A percentile compares a stretch with the other conserved stretches of the same genome.
Evolutionary conservation across 2,329 filamentous ascomycete species (phyloP).

Genomic region (Colletotrichum sublineola): DNA sequence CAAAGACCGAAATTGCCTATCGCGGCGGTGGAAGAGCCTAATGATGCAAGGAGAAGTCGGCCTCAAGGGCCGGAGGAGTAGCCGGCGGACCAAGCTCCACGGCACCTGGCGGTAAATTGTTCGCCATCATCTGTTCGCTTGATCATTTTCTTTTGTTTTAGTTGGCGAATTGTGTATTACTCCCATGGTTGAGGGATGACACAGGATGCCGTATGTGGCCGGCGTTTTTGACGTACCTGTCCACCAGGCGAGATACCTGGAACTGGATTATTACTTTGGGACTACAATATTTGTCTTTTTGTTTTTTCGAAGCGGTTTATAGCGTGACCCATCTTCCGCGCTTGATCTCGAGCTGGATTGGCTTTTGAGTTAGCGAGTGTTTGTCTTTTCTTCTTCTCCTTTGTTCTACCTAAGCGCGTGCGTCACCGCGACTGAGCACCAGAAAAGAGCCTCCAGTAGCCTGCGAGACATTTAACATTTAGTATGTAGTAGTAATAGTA

Average conservation of each 20-base stretch:
- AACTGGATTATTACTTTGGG: neutral
- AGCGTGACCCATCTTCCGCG: neutral
- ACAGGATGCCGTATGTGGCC: slow-evolving; percentile 1
- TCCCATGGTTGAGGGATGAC: neutral
- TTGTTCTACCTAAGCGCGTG: neutral
- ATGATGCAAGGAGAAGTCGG: slow-evolving; percentile 71
- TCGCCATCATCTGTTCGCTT: neutral
- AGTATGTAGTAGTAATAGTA: neutral
- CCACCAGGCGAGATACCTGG: neutral
- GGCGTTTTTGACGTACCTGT: neutral
- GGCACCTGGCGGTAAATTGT: slow-evolving; percentile 66
- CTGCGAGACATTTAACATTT: neutral
- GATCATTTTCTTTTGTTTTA: neutral
- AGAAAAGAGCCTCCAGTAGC: neutral
- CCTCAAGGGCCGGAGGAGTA: slow-evolving; percentile 62
- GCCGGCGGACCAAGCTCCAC: slow-evolving; percentile 63
- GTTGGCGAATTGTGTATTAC: neutral
- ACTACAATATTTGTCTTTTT: neutral
- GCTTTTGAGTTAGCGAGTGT: neutral
- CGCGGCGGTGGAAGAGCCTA: slow-evolving; percentile 73
- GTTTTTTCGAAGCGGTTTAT: neutral
- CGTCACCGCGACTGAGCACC: neutral
- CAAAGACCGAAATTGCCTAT: slow-evolving; percentile 69
- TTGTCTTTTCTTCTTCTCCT: neutral
- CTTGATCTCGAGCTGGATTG: neutral